Evolutionary conservation across 2,329 filamentous ascomycete genomes (phyloP).

Genomic region (Penicillium sclerotigenum): DNA sequence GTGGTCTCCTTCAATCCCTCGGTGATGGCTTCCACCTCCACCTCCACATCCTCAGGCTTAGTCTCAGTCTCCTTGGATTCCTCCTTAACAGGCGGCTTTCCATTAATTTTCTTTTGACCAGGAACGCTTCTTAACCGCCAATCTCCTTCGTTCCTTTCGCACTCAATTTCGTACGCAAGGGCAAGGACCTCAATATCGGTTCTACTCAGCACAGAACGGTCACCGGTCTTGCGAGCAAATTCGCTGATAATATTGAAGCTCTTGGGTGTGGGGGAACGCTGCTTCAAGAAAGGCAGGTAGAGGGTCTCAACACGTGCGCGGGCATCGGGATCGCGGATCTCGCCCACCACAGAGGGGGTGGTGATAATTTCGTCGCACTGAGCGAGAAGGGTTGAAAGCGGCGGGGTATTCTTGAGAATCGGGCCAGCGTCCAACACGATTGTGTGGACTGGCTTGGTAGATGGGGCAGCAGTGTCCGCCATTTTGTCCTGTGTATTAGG

Average conservation of each 20-base stretch:
- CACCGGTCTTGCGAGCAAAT: conserved; percentile 86
- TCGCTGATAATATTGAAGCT: conserved; percentile 77
- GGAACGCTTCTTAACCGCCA: conserved; percentile 78
- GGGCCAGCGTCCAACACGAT: conserved; percentile 89
- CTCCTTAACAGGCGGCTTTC: conserved; percentile 56
- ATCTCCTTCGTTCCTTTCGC: conserved; percentile 83
- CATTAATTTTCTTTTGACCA: conserved; percentile 74
- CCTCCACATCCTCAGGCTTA: conserved; percentile 21
- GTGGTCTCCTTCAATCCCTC: conserved; percentile 28
- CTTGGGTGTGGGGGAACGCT: conserved; percentile 69
- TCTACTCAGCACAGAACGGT: conserved; percentile 79
- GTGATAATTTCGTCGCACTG: conserved; percentile 77
- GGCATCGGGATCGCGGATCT: conserved; percentile 82
- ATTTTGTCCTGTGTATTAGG: conserved; percentile 14
- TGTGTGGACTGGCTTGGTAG: conserved; percentile 69
- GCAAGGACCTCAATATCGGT: conserved; percentile 88
- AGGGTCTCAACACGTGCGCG: conserved; percentile 77
- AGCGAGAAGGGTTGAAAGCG: conserved; percentile 74
- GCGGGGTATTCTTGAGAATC: conserved; percentile 87
- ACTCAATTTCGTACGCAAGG: conserved; percentile 89
- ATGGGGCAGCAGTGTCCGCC: conserved; percentile 17
- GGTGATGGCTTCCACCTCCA: conserved; percentile 29
- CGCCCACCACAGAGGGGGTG: conserved; percentile 77
- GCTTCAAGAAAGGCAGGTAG: conserved; percentile 76
- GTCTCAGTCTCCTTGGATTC: conserved; percentile 36